phyloP scores from a whole-genome alignment of 768 basidiomycete genomes.

The Lactarius sp. region DNA sequence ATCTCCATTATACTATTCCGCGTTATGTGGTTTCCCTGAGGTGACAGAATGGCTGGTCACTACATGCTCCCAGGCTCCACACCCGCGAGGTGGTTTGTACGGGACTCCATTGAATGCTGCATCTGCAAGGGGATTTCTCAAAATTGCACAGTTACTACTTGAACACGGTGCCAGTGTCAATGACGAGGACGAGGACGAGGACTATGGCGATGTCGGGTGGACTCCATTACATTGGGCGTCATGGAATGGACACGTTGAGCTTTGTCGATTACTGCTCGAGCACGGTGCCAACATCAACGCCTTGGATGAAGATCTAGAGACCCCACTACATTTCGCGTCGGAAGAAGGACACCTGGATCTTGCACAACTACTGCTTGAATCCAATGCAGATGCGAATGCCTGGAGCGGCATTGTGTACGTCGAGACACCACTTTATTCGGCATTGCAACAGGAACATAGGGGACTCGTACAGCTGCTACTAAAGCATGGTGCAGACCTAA shows the following conservation, averaged over 20 bases:
- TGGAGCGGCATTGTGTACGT: no score
- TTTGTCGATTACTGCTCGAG: not conserved
- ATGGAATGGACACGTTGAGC: not conserved
- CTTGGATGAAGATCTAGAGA: no score
- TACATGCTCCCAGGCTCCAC: not conserved
- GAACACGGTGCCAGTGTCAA: not conserved
- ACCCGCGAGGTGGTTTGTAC: no score
- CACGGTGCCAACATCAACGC: not conserved
- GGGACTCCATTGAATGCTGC: not conserved
- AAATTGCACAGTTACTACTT: no score
- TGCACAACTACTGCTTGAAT: not conserved
- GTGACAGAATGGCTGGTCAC: not conserved
- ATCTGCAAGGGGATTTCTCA: not conserved
- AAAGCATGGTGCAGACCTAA: not conserved
- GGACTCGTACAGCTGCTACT: not conserved
- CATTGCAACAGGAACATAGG: not conserved
- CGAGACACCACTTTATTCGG: not conserved
- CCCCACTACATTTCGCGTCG: not conserved
- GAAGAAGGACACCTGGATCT: not conserved
- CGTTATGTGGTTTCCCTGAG: not conserved
- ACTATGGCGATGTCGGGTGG: no score
- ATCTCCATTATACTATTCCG: not conserved
- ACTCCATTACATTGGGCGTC: not conserved
- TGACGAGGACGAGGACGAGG: fast-evolving
- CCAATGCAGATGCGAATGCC: not conserved